A percentile compares a stretch with the other conserved stretches of the same genome.
phyloP scores from a whole-genome alignment of 768 basidiomycete genomes.

The Suillus subalutaceus region DNA sequence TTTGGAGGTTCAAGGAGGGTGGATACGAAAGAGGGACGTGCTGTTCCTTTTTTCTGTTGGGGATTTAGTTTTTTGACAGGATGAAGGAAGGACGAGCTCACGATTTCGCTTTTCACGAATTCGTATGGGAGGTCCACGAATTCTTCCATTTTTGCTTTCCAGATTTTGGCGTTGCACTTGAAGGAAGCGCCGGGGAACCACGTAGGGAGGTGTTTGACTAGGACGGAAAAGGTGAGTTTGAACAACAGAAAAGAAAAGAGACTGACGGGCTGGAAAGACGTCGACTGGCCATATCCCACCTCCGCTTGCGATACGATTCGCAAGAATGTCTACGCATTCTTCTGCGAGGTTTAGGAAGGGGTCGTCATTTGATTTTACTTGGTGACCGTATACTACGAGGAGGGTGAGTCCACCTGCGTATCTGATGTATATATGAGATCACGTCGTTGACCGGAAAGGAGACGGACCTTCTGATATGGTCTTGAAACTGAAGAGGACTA shows the following conservation, averaged over 20 bases:
- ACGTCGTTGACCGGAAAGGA: background rate
- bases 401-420: slow-evolving; percentile 55
- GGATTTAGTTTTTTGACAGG: background rate
- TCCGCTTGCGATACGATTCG: slow-evolving; percentile 47
- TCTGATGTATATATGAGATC: slow-evolving; percentile 35
- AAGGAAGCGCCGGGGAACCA: slow-evolving; percentile 75
- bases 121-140: slow-evolving; percentile 67
- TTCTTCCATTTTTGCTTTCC: slow-evolving; percentile 67
- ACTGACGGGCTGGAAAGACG: slow-evolving; percentile 39
- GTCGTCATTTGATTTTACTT: slow-evolving; percentile 43
- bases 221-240: background rate
- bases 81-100: slow-evolving; percentile 41
- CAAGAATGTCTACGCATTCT: slow-evolving; percentile 42
- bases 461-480: slow-evolving; percentile 38
- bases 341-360: slow-evolving; percentile 44
- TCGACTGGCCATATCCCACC: slow-evolving; percentile 48
- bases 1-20: slow-evolving; percentile 56
- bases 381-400: slow-evolving; percentile 68
- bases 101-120: slow-evolving; percentile 59
- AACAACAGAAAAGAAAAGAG: background rate
- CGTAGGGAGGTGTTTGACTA: slow-evolving; percentile 57
- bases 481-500: slow-evolving; percentile 37
- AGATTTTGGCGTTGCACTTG: slow-evolving; percentile 56
- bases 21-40: slow-evolving; percentile 44
- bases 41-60: slow-evolving; percentile 38